Evolutionary conservation across 768 basidiomycete species (phyloP), one percentile per base, ranked within the genome.

Genomic region (Leccinum uliginosum): DNA sequence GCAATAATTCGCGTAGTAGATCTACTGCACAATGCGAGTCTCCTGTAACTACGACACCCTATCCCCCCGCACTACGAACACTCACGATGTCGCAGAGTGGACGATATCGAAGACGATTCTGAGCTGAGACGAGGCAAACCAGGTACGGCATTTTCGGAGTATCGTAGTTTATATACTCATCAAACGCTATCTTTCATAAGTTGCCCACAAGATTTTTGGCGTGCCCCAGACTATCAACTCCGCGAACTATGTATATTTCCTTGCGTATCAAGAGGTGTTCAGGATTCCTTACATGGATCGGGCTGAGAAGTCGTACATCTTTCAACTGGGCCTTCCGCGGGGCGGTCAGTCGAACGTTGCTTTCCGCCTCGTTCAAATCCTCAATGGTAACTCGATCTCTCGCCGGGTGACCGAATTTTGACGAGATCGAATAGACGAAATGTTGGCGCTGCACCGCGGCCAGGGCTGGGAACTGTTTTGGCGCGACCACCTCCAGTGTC

Each of bases 131-230:
- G 96, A 61, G 96, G 96, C 4, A 78, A 82, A 30, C 95, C 95
- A 65, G 91, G 89, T 89, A 62, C 32, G n/a, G 14, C 38, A 8
- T 56, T 26, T 43, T 43, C 38, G 48, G 48, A 19, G 30, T 44
- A 17, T 51, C 30, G 30, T 11, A 21, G 9, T 19, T 43, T 23
- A n/a, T 6, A 4, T 4, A 4, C 43, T n/a, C 44, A 30, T 27
- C 23, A 55, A 44, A 53, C 32, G 14, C 19, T 17, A 0, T 19
- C 26, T 26, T 17, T 53, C 46, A n/a, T 21, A 15, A 87, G 95
- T 94, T n/a, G 86, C 95, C 0, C 95, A 99, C 74, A 93, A 90
- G 78, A 94, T 99, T 62, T 99, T 93, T 65, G 96, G 96, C 3
- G 77, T 97, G 2, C 92, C 96, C 1, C 95, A 98, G 70, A 96